Percentiles rank a stretch among this genome's conserved stretches.
phyloP scores from a whole-genome alignment of 208 protist species.

The Zelonia costaricensis region DNA sequence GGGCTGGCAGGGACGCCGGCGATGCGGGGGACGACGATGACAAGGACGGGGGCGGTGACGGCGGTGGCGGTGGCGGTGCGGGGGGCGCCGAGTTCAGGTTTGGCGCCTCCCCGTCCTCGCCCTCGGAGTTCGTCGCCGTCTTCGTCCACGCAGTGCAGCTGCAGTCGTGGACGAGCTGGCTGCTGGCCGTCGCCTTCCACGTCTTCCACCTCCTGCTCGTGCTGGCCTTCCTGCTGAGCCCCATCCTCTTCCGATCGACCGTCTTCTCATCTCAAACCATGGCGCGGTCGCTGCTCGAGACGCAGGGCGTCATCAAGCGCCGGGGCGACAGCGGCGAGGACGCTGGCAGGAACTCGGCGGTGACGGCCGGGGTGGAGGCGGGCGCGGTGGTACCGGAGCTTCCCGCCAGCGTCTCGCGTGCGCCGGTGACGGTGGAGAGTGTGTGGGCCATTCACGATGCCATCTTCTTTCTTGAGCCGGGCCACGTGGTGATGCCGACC shows the following conservation, averaged over 20 bases:
- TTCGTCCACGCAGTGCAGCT: conserved; percentile 21
- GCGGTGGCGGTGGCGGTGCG: not conserved
- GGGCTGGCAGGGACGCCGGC: not conserved
- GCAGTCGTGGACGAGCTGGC: conserved; percentile 32
- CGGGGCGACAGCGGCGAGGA: not conserved
- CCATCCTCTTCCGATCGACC: conserved; percentile 40
- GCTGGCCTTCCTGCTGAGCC: conserved; percentile 30
- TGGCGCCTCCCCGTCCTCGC: conserved; percentile 14
- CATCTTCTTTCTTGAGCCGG: conserved; percentile 42
- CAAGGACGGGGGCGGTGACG: not conserved
- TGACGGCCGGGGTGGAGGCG: not conserved
- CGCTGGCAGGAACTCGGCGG: not conserved
- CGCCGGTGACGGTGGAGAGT: conserved; percentile 29
- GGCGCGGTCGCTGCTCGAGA: conserved; percentile 33
- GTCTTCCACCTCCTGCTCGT: conserved; percentile 38
- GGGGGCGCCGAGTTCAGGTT: too few species aligned
- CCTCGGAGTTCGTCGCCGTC: conserved; percentile 11
- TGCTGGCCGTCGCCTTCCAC: conserved; percentile 34
- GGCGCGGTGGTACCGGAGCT: not conserved
- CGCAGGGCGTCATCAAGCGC: conserved; percentile 24
- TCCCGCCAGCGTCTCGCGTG: not conserved
- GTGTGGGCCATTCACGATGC: conserved; percentile 54
- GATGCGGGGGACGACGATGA: not conserved
- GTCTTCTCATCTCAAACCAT: conserved; percentile 45
- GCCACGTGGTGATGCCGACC: conserved; percentile 31